Conservation (phyloP, 2,329 filamentous ascomycete species). For the Neobulgaria alba region DNA sequence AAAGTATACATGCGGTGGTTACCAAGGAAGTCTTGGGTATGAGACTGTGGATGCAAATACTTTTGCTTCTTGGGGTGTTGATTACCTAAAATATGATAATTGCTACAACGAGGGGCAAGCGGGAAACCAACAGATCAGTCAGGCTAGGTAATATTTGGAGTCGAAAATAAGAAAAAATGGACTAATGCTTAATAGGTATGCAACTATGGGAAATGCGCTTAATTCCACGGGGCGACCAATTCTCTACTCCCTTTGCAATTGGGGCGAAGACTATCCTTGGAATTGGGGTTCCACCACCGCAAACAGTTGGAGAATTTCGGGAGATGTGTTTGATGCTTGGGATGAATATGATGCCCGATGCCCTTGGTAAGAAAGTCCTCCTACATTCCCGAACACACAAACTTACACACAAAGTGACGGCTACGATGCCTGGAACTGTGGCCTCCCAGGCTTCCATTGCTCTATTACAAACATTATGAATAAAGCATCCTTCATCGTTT, state of each 20-base stretch:
- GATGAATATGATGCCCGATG: conserved; percentile 33
- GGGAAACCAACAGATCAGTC: conserved; percentile 34
- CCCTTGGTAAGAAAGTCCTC: conserved; percentile 20
- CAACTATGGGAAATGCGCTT: conserved; percentile 29
- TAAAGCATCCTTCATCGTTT: conserved; percentile 24
- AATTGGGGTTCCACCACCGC: conserved; percentile 29
- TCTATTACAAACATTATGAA: conserved; percentile 19
- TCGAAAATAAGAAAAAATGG: neutral
- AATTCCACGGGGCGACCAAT: conserved; percentile 31
- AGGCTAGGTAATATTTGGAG: conserved; percentile 27
- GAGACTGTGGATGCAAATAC: conserved; percentile 43
- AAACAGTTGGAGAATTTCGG: conserved; percentile 33
- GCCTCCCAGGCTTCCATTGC: conserved; percentile 27
- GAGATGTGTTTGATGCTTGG: conserved; percentile 32
- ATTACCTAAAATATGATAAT: conserved; percentile 49
- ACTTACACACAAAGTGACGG: conserved; percentile 32
- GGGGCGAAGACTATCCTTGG: conserved; percentile 40
- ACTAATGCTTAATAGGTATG: conserved; percentile 19
- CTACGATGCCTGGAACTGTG: conserved; percentile 27
- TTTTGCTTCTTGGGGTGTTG: conserved; percentile 43
- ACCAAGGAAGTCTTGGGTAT: conserved; percentile 38
- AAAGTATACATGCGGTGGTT: conserved; percentile 32
- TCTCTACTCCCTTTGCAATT: conserved; percentile 35
- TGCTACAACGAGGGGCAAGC: conserved; percentile 46
- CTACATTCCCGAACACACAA: too few relatives aligned